These are phyloP conservation scores for Sarocladium brachiariae DNA, from an alignment of 2,329 filamentous ascomycete species.

Conservation along the genomic window DNA sequence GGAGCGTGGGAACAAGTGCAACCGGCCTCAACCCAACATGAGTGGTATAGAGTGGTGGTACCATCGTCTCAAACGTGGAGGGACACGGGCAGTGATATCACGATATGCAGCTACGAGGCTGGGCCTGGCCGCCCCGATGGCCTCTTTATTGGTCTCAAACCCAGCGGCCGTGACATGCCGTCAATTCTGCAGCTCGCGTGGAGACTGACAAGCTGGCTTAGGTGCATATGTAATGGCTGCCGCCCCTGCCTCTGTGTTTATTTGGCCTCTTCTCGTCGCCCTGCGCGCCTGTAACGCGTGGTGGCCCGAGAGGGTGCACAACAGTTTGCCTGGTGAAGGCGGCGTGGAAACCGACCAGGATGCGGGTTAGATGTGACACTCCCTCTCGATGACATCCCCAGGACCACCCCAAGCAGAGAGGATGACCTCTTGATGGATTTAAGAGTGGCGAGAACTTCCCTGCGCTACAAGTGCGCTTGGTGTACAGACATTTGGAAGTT, in stretches of 20 bases:
- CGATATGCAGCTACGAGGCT: neutral
- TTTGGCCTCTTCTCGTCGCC: neutral
- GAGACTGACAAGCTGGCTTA: neutral
- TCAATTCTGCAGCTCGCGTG: neutral
- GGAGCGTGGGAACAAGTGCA: neutral
- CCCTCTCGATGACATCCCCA: neutral
- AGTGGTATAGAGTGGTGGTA: neutral
- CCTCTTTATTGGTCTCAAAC: too few species aligned
- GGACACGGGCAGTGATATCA: neutral
- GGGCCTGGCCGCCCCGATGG: neutral
- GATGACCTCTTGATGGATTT: too few species aligned
- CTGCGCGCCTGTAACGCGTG: neutral
- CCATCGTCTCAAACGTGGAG: neutral
- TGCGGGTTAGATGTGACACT: conserved; percentile 8
- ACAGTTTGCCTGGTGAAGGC: neutral
- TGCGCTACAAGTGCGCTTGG: neutral
- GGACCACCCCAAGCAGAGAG: too few species aligned
- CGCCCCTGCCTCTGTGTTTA: neutral
- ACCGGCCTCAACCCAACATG: neutral
- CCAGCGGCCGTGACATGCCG: neutral
- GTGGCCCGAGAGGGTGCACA: neutral
- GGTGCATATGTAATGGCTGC: neutral
- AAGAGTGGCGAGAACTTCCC: too few species aligned
- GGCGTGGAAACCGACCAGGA: neutral
- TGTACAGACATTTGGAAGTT: neutral